These are phyloP conservation scores for Ogataea trehaloabstinens DNA, from an alignment of 805 yeast species.

Conservation along the genomic window DNA sequence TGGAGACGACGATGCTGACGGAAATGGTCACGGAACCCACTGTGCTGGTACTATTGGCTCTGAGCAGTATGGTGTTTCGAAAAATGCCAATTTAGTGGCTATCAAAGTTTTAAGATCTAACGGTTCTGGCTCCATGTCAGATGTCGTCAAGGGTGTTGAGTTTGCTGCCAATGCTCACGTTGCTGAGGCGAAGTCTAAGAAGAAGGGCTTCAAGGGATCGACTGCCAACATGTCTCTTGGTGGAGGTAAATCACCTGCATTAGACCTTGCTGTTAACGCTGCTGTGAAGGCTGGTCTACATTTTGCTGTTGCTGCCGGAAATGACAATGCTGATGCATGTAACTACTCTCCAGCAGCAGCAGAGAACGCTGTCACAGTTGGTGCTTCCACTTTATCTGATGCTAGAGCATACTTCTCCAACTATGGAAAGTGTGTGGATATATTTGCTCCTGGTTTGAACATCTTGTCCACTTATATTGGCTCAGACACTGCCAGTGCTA, in stretches of 20 bases:
- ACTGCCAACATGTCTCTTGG: constrained; percentile 93
- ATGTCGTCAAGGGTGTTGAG: constrained; percentile 82
- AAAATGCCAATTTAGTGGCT: constrained; percentile 74
- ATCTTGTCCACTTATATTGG: constrained; percentile 83
- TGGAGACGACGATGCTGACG: constrained; percentile 71
- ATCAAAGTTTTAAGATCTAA: constrained; percentile 80
- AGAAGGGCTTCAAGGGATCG: constrained; percentile 76
- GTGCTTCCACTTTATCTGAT: constrained; percentile 89
- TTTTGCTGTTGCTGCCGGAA: constrained; percentile 96
- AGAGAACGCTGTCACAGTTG: constrained; percentile 83
- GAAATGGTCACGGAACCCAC: constrained; percentile 94
- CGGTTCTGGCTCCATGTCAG: constrained; percentile 83
- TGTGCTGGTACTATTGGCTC: constrained; percentile 96
- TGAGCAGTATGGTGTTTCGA: constrained; percentile 77
- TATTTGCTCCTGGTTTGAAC: constrained; percentile 94
- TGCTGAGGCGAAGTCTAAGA: constrained; percentile 44
- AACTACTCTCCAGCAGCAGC: constrained; percentile 89
- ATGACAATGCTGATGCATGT: constrained; percentile 92
- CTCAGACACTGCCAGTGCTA: constrained; percentile 70
- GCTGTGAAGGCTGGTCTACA: constrained; percentile 87
- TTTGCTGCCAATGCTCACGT: constrained; percentile 74
- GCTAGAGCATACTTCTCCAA: constrained; percentile 93
- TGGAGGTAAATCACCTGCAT: constrained; percentile 86
- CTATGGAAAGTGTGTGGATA: constrained; percentile 93
- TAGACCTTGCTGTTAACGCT: constrained; percentile 85